Percentiles rank a stretch among this genome's conserved stretches.
Evolutionary conservation across 495 filamentous ascomycete genomes (phyloP).

Genomic region (Penicillium crystallinum): DNA sequence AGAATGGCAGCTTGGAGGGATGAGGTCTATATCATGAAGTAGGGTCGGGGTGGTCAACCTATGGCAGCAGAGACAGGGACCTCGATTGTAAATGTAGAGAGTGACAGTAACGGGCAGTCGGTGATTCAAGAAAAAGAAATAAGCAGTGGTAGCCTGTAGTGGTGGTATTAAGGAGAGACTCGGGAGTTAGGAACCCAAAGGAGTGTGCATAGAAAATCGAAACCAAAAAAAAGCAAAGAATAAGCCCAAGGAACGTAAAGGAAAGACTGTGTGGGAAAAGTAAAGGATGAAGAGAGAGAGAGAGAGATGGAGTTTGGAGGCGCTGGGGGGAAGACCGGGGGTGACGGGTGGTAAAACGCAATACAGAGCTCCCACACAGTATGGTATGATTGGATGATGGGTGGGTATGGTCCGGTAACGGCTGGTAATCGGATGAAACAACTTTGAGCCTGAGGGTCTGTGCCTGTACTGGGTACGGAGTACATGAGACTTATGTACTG

Average conservation of each 20-base stretch:
- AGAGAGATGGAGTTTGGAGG: constrained; percentile 9
- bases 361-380: neutral
- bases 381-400: neutral
- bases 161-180: constrained; percentile 22
- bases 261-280: constrained; percentile 6
- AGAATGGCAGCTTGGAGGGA: constrained; percentile 5
- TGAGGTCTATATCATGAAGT: constrained; percentile 22
- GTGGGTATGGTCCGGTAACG: constrained; percentile 7
- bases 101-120: constrained; percentile 1
- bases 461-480: constrained; percentile 1
- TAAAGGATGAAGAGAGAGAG: constrained; percentile 17
- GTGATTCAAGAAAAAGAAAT: constrained; percentile 15
- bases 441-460: constrained; percentile 2
- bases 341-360: constrained; percentile 10
- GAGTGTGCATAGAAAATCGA: constrained; percentile 8
- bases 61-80: constrained; percentile 6
- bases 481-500: constrained; percentile 9
- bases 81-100: constrained; percentile 12
- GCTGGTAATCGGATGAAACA: constrained; percentile 6
- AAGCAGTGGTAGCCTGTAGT: constrained; percentile 6
- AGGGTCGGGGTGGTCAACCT: constrained; percentile 6
- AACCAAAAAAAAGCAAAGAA: constrained; percentile 10
- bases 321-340: constrained; percentile 12
- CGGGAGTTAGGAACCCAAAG: constrained; percentile 9
- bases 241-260: constrained; percentile 8